phyloP scores from a whole-genome alignment of 352 stramenopile genomes.

The Pythium phragmitis region DNA sequence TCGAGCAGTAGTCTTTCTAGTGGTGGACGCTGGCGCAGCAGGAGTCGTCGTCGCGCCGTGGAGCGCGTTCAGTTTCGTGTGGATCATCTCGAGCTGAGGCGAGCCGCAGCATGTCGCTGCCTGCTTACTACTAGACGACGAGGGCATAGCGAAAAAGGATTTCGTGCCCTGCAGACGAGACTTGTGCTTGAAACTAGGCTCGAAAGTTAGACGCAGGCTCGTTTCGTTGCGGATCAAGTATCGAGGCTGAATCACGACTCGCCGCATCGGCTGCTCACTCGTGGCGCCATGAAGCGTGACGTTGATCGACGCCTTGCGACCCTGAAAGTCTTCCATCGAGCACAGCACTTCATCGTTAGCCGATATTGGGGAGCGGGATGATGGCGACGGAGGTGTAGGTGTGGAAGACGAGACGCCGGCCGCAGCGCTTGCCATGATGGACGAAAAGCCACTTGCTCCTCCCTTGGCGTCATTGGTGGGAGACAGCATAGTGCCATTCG shows the following conservation, averaged over 20 bases:
- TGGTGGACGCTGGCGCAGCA: slow-evolving; percentile 2
- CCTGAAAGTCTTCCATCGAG: slow-evolving; percentile 56
- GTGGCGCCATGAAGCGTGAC: slow-evolving; percentile 58
- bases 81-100: slow-evolving; percentile 65
- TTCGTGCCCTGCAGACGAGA: slow-evolving; percentile 58
- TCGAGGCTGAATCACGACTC: slow-evolving; percentile 61
- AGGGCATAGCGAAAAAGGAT: slow-evolving; percentile 56
- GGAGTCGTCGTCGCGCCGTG: slow-evolving; percentile 43
- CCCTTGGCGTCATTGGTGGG: slow-evolving; percentile 7
- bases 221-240: slow-evolving; percentile 71
- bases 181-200: slow-evolving; percentile 49
- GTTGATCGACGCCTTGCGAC: slow-evolving; percentile 56
- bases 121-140: slow-evolving; percentile 39
- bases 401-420: neutral
- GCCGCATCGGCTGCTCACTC: slow-evolving; percentile 40
- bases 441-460: slow-evolving; percentile 8
- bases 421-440: slow-evolving; percentile 18
- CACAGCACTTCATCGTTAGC: slow-evolving; percentile 38
- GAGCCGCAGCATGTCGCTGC: slow-evolving; percentile 49
- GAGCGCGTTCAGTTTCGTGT: slow-evolving; percentile 66
- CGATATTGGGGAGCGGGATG: slow-evolving; percentile 3
- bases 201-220: slow-evolving; percentile 48
- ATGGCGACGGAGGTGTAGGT: slow-evolving; percentile 10
- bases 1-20: neutral
- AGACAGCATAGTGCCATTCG: neutral